Evolutionary conservation across 2,329 filamentous ascomycete genomes (phyloP), one percentile per base, ranked within the genome.

Genomic region (Venturiaceae sp.): DNA sequence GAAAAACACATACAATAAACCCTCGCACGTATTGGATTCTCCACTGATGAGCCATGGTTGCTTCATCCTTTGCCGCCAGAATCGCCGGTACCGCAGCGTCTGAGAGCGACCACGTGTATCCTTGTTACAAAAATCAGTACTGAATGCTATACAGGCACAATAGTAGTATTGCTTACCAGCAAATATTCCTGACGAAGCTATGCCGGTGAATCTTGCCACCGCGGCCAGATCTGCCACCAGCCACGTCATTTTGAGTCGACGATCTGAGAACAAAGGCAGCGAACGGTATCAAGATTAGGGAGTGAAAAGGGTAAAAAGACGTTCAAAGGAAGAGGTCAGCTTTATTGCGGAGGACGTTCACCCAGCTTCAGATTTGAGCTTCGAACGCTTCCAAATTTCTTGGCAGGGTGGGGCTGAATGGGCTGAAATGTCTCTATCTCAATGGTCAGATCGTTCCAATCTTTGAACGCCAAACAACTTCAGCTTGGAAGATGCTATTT

Each of bases 11-110:
- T 14, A 57, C 55, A 13, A 50, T 23, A 21, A 57, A 57, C 1
- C 55, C 55, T 34, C 30, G 16, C 11, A 57, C 21, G 16, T 57
- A 58, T 54, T 58, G 57, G 8, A 58, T 54, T 19, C 57, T 36
- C 57, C 57, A 58, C 28, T 58, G 47, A 3, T 21, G 47, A 5
- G 57, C 57, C 28, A 50, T 41, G 8, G 57, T 58, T 5, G 34
- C 33, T 16, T 58, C 57, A 44, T 58, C 57, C 37, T 53, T 53
- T 6, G 47, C 57, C 19, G 36, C 46, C 21, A 58, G 32, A 39
- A 58, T 54, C 4, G 39, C 44, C 4, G 30, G 57, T 3, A 58
- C 44, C 6, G 57, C 44, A 19, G 57, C 57, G 28, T 58, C 47
- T 32, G 57, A 58, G 5, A 58, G 34, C 23, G 57, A 23, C 46